Evolutionary conservation across 257 asterid genomes (phyloP).

Genomic region (Verbena officinalis): DNA sequence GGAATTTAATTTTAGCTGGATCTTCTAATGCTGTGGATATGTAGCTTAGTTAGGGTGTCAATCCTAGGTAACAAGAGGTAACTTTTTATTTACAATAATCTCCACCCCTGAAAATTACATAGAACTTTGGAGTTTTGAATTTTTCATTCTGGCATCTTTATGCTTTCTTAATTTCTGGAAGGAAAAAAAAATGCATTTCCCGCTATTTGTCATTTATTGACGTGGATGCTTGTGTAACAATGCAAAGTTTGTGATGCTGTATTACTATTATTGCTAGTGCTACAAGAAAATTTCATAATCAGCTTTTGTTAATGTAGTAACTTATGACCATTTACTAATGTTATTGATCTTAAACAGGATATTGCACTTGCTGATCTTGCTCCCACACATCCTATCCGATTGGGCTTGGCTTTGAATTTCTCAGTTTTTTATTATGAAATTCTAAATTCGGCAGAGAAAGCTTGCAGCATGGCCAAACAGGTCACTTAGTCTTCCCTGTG

Average conservation of each 20-base stretch:
- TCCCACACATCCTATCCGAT: slow-evolving; percentile 65
- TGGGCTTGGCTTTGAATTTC: slow-evolving; percentile 70
- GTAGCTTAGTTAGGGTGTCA: neutral
- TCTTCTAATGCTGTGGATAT: neutral
- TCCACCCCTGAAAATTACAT: neutral
- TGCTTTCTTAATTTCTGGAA: neutral
- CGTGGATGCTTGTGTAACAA: neutral
- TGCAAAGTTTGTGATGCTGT: neutral
- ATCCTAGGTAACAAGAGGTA: neutral
- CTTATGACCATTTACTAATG: slow-evolving; percentile 13
- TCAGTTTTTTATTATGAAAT: slow-evolving; percentile 73
- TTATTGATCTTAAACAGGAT: slow-evolving; percentile 41
- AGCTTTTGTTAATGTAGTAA: slow-evolving; percentile 8
- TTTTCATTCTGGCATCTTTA: no score
- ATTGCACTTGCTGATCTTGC: slow-evolving; percentile 60
- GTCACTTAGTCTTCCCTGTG: slow-evolving; percentile 29
- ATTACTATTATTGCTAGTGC: neutral
- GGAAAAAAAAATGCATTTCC: neutral
- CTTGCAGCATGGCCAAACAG: slow-evolving; percentile 77
- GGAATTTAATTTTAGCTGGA: neutral
- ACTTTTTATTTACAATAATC: slow-evolving; percentile 1
- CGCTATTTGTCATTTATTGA: neutral
- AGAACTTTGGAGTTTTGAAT: neutral
- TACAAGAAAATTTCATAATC: neutral
- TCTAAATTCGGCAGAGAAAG: slow-evolving; percentile 62